Evolutionary conservation across 1,284 basidiomycete genomes (phyloP), one percentile per base, ranked within the genome.

Genomic region (Paramarasmius palmivorus): DNA sequence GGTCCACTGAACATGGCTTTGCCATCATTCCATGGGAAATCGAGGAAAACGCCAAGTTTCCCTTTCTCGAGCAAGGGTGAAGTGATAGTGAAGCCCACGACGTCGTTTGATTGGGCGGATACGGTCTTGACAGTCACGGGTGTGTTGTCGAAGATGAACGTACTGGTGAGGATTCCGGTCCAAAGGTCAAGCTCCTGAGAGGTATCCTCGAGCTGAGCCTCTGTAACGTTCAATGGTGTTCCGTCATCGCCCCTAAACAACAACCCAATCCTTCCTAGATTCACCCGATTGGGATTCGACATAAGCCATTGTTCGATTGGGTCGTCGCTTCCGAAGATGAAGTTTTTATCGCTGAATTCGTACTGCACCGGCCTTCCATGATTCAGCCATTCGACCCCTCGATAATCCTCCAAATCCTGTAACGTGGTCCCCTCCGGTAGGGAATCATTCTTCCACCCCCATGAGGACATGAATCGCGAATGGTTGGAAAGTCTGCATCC

Each of bases 401-500:
- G 66, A 61, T 82, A 84, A 15, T 68, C 59, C n/a, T 73, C 67
- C 5, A 82, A 63, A 54, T 83, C 78, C 22, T 65, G 68, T 47
- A 69, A 56, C 0, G 77, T 79, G 37, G 68, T 67, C 2, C 73
- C 73, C 2, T 64, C 53, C 1, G 83, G 82, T 1, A 83, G 63
- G 8, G 74, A 73, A 62, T 84, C 81, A 64, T 83, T 84, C 63
- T 84, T 84, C 80, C 80, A 84, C 1, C 77, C 81, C 82, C 82
- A 83, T 15, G 76, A 77, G 3, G 81, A 79, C 70, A 85, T 73
- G 56, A n/a, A 73, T 83, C 8, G 76, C 76, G 65, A 74, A 83
- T 5, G 81, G 80, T 37, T 73, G 70, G 50, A 59, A 59, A 3
- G 57, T 59, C 36, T 59, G 58, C 5, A 59, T 41, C 25, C 54